These are phyloP conservation scores for Ogataea corticis DNA, from an alignment of 805 yeast species.

Conservation along the genomic window DNA sequence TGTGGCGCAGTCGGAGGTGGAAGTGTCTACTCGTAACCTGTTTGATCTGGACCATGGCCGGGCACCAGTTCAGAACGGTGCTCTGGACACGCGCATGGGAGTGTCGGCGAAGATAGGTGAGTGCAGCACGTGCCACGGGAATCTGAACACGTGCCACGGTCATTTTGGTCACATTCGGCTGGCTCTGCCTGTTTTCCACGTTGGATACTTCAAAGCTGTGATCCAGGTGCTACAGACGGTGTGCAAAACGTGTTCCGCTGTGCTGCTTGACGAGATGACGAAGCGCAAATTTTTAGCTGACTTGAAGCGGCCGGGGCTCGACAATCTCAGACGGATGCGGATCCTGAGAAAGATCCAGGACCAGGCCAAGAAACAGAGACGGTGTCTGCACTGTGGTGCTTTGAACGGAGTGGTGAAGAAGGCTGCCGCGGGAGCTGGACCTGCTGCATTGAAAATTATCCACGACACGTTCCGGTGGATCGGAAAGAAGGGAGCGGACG, in stretches of 20 bases:
- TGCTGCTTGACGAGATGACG: constrained; percentile 70
- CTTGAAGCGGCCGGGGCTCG: constrained; percentile 82
- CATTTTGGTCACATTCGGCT: constrained; percentile 95
- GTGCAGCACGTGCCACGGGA: constrained; percentile 91
- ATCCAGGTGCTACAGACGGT: constrained; percentile 85
- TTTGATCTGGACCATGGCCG: constrained; percentile 91
- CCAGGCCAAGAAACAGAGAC: constrained; percentile 92
- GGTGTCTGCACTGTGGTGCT: constrained; percentile 84
- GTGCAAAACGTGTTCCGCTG: constrained; percentile 84
- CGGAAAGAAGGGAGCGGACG: constrained; percentile 85
- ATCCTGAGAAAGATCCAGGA: constrained; percentile 79
- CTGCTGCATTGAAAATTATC: constrained; percentile 91
- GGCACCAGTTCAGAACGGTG: constrained; percentile 79
- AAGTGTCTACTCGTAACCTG: constrained; percentile 85
- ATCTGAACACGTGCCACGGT: constrained; percentile 93
- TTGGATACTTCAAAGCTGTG: constrained; percentile 92
- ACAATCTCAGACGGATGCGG: constrained; percentile 89
- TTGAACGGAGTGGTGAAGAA: constrained; percentile 96
- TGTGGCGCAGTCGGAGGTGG: constrained; percentile 91
- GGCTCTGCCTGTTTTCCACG: constrained; percentile 95
- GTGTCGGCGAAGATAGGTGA: constrained; percentile 82
- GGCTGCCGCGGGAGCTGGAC: constrained; percentile 88
- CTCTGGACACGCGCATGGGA: constrained; percentile 93
- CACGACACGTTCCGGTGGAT: constrained; percentile 96
- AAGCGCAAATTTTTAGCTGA: constrained; percentile 74